phyloP scores from a whole-genome alignment of 2,329 filamentous ascomycete genomes.

The Metarhizium sp. region DNA sequence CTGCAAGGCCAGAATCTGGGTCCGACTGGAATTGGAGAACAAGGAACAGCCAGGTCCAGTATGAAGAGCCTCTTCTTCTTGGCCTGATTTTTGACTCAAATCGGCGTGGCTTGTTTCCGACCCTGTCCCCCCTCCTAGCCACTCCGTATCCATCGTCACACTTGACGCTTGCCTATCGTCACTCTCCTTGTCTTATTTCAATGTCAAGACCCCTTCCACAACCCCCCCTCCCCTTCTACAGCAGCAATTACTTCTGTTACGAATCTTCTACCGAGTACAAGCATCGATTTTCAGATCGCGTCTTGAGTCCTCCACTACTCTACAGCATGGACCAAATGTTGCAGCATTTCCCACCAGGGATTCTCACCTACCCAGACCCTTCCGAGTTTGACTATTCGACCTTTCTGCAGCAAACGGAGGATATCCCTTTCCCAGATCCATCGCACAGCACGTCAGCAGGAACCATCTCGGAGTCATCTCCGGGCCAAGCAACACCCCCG shows the following conservation, averaged over 20 bases:
- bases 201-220: background rate
- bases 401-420: constrained; percentile 23
- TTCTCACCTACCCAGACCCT: constrained; percentile 21
- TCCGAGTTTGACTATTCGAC: constrained; percentile 28
- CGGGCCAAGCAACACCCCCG: constrained; percentile 19
- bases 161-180: background rate
- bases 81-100: background rate
- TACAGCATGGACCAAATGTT: constrained; percentile 17
- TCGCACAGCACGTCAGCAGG: constrained; percentile 3
- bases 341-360: constrained; percentile 15
- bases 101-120: background rate
- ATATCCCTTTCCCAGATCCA: constrained; percentile 15
- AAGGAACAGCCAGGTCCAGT: background rate
- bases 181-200: background rate
- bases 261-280: background rate
- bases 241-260: background rate
- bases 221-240: background rate
- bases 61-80: background rate
- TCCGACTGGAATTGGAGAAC: background rate
- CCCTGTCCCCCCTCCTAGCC: background rate
- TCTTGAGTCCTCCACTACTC: background rate
- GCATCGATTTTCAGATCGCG: background rate
- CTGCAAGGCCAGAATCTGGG: background rate
- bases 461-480: constrained; percentile 18
- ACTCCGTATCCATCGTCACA: no score